Evolutionary conservation across 495 filamentous ascomycete species (phyloP).

Genomic region (Penicillium tannophilum): DNA sequence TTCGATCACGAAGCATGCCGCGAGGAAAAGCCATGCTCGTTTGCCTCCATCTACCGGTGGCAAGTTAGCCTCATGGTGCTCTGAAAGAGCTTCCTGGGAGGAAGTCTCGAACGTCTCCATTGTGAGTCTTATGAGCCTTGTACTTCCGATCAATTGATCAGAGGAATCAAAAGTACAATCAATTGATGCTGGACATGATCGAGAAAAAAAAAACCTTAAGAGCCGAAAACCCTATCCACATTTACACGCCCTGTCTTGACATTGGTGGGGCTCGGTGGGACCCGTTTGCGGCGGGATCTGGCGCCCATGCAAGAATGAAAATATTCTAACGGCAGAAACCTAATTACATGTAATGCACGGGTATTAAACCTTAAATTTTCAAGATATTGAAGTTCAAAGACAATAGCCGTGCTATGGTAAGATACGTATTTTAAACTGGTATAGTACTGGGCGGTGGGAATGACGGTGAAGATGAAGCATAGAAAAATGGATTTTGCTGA

Average conservation of each 20-base stretch:
- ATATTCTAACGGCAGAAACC: background rate
- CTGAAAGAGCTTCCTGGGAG: slow-evolving; percentile 6
- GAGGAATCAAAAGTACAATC: background rate
- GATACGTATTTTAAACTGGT: background rate
- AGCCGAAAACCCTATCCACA: background rate
- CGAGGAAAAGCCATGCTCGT: slow-evolving; percentile 66
- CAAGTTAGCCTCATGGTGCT: slow-evolving; percentile 34
- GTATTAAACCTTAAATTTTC: background rate
- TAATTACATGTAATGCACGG: background rate
- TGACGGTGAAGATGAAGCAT: background rate
- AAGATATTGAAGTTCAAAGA: too few relatives aligned
- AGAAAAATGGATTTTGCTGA: background rate
- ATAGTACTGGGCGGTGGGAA: background rate
- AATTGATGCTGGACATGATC: background rate
- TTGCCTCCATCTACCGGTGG: slow-evolving; percentile 62
- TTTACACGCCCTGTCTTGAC: background rate
- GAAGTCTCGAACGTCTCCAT: slow-evolving; percentile 21
- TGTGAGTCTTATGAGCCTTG: background rate
- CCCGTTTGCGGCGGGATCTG: background rate
- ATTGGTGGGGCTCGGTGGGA: background rate
- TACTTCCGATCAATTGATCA: background rate
- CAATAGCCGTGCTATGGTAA: background rate
- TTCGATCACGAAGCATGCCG: slow-evolving; percentile 64
- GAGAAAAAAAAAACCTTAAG: background rate
- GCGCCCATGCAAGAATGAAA: background rate